Conservation (phyloP, 176 grass and related monocot species). For the Carex parvula region DNA sequence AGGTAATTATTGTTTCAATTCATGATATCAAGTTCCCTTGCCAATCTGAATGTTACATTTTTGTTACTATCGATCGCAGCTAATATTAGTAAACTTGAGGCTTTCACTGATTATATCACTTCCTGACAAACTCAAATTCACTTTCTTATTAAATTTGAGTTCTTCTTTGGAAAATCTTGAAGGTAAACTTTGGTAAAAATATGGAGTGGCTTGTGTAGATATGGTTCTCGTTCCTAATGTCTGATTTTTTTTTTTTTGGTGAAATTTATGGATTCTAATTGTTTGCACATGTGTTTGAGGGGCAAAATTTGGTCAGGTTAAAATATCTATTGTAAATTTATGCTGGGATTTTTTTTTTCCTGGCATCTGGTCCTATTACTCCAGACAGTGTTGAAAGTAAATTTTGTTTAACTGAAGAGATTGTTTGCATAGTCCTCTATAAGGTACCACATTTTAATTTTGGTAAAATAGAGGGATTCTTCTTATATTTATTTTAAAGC, state of each 20-base stretch:
- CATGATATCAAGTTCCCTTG: background rate
- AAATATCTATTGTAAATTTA: background rate
- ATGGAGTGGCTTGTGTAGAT: too few species aligned
- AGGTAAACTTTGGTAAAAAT: background rate
- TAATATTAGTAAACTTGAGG: background rate
- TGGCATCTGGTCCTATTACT: background rate
- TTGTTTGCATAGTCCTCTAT: background rate
- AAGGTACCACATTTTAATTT: background rate
- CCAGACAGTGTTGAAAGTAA: background rate
- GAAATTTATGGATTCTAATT: background rate
- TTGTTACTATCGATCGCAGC: background rate
- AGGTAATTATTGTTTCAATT: background rate
- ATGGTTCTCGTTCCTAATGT: background rate
- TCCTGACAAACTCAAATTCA: background rate
- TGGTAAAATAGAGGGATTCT: background rate
- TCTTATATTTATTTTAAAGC: background rate
- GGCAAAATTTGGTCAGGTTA: background rate
- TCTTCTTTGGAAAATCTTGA: background rate
- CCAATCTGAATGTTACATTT: background rate
- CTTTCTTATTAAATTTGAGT: background rate
- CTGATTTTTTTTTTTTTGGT: background rate
- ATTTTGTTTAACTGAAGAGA: background rate
- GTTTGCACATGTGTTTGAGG: background rate
- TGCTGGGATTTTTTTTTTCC: background rate
- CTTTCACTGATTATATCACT: background rate